Evolutionary conservation across 441 rosid genomes (phyloP), one percentile per base, ranked within the genome.

Genomic region (Adansonia grandidieri): DNA sequence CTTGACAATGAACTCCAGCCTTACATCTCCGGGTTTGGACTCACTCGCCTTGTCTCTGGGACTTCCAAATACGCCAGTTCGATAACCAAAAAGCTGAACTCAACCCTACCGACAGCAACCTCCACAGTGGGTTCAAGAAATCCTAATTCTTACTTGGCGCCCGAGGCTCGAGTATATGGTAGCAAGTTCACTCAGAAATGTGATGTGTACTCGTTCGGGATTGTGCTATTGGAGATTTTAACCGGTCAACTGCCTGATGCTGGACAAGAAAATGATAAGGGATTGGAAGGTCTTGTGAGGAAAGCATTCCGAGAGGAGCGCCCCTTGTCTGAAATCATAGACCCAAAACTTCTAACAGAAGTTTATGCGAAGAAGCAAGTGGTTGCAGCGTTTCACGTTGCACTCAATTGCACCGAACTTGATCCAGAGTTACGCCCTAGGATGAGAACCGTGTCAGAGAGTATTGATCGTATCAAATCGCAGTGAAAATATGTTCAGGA

Each of bases 371-470:
- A 88, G 84, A 92, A 89, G 56, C 95, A 95, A 77, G 92, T 93
- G 2, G 11, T 85, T 47, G 81, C 90, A 6, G 87, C 89, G 5
- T 88, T 95, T 76, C 93, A 93, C 74, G 80, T 92, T 15, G 96
- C 98, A 2, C 87, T 95, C 20, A 93, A 88, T 73, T 95, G 98
- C 86, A 90, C 98, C 0, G 98, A 93, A 57, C 82, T 84, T 42
- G 94, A 93, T 77, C 98, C 97, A 0, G 97, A 95, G 83, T 10
- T 91, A 68, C 98, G 98, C 40, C 98, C 98, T 0, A 81, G 88
- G 88, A 95, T 93, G 96, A 93, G 87, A 89, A 84, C 73, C 0
- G 96, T 95, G 75, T 93, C 90, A 2, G 98, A 95, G 76, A 85
- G 76, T 84, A 93, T 95, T 0, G 93, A 93, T 79, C 90, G 95